A percentile compares a stretch with the other conserved stretches of the same genome.
These are phyloP conservation scores for Endothia cerciana DNA, from an alignment of 2,329 filamentous ascomycete species.

Conservation along the genomic window DNA sequence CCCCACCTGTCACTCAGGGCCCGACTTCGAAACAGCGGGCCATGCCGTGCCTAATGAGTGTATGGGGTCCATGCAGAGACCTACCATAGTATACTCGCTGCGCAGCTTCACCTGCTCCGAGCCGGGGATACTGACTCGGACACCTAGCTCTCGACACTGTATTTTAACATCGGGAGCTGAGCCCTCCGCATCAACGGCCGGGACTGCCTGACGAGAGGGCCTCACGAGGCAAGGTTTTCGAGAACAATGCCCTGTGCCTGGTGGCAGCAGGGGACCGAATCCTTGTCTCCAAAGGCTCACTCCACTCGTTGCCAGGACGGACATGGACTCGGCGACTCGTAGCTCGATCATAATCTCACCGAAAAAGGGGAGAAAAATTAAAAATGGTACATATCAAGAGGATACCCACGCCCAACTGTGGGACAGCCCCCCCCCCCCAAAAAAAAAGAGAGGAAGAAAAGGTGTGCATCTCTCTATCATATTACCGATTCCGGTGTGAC, in stretches of 20 bases:
- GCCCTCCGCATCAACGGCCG: background rate
- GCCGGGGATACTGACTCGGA: too few relatives aligned
- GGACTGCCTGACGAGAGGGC: background rate
- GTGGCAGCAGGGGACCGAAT: background rate
- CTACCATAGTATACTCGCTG: too few relatives aligned
- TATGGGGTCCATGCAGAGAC: too few relatives aligned
- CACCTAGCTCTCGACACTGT: too few relatives aligned
- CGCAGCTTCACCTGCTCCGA: too few relatives aligned
- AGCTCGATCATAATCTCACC: too few relatives aligned
- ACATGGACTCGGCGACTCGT: background rate
- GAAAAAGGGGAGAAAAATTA: too few relatives aligned
- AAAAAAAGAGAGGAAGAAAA: too few relatives aligned
- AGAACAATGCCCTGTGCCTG: background rate
- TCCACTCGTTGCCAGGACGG: background rate
- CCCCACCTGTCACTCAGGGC: background rate
- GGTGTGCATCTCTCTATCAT: background rate
- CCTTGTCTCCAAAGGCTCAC: background rate
- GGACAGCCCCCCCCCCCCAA: too few relatives aligned
- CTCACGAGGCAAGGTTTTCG: background rate
- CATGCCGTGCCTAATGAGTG: background rate
- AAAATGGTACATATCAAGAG: too few relatives aligned
- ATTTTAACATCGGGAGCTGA: background rate
- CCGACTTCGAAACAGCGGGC: background rate
- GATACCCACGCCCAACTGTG: too few relatives aligned
- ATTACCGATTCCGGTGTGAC: background rate